Percentiles rank a stretch among this genome's conserved stretches.
Conservation (phyloP, 495 filamentous ascomycete genomes). For the Neurospora sp. region DNA sequence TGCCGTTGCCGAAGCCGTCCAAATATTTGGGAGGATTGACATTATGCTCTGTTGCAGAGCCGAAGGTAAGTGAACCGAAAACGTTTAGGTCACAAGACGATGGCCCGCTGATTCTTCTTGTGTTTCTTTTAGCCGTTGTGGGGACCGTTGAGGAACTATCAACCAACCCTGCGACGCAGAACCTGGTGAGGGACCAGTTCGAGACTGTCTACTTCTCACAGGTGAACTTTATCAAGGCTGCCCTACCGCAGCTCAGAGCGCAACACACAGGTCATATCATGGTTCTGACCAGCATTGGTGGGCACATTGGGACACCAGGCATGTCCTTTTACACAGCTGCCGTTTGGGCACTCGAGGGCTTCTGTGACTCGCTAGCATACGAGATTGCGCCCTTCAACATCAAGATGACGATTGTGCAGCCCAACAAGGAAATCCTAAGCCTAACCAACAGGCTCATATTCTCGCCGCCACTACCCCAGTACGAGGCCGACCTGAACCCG, state of each 20-base stretch:
- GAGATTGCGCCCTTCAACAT: constrained; percentile 97
- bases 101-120: neutral
- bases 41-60: constrained; percentile 81
- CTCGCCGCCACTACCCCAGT: constrained; percentile 63
- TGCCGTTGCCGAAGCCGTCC: constrained; percentile 75
- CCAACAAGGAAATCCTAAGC: constrained; percentile 68
- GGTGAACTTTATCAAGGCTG: constrained; percentile 89
- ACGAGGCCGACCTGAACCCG: constrained; percentile 61
- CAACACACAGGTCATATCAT: constrained; percentile 82
- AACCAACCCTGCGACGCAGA: constrained; percentile 58
- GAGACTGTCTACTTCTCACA: constrained; percentile 91
- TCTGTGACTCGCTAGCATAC: constrained; percentile 92
- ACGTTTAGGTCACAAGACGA: neutral
- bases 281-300: constrained; percentile 79
- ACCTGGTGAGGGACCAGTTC: constrained; percentile 81
- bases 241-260: constrained; percentile 67
- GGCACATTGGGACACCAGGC: constrained; percentile 86
- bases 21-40: constrained; percentile 77
- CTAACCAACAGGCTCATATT: constrained; percentile 79
- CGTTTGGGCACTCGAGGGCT: constrained; percentile 95
- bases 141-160: constrained; percentile 88
- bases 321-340: constrained; percentile 85
- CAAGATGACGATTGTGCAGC: constrained; percentile 91
- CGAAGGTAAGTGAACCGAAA: constrained; percentile 48
- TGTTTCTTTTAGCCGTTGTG: constrained; percentile 52